Evolutionary conservation across 1,139 yeast genomes (phyloP).

Genomic region (Saccharomycopsis phalli): DNA sequence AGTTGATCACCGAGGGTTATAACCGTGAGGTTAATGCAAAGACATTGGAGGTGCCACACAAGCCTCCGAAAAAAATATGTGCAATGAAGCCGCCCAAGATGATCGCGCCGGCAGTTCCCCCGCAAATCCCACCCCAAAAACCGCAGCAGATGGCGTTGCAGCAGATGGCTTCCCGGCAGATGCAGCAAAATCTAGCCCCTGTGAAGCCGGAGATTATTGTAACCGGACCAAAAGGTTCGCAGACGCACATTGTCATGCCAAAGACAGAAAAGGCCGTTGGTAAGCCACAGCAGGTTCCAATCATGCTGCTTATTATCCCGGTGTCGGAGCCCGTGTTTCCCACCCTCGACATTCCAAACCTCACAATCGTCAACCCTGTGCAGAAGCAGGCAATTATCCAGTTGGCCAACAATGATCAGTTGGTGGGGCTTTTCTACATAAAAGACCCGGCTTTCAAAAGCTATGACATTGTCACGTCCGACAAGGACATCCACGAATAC

Average conservation of each 20-base stretch:
- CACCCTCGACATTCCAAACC: slow-evolving; percentile 11
- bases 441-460: slow-evolving; percentile 15
- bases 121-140: too few relatives aligned
- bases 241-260: too few relatives aligned
- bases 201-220: not conserved
- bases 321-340: slow-evolving; percentile 20
- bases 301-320: slow-evolving; percentile 12
- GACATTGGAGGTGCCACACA: slow-evolving; percentile 1
- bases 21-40: not conserved
- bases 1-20: not conserved
- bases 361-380: slow-evolving; percentile 16
- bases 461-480: slow-evolving; percentile 10
- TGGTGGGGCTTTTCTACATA: slow-evolving; percentile 17
- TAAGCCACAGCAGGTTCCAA: not conserved
- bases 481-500: slow-evolving; percentile 12
- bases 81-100: not conserved
- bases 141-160: too few relatives aligned
- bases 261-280: too few relatives aligned
- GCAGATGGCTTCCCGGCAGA: too few relatives aligned
- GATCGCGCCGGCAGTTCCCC: not conserved
- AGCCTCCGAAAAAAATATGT: not conserved
- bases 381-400: slow-evolving; percentile 19
- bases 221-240: not conserved
- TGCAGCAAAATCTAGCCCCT: not conserved
- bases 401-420: slow-evolving; percentile 14